Evolutionary conservation across 2,329 filamentous ascomycete species (phyloP).

Genomic region (Botrytis elliptica): DNA sequence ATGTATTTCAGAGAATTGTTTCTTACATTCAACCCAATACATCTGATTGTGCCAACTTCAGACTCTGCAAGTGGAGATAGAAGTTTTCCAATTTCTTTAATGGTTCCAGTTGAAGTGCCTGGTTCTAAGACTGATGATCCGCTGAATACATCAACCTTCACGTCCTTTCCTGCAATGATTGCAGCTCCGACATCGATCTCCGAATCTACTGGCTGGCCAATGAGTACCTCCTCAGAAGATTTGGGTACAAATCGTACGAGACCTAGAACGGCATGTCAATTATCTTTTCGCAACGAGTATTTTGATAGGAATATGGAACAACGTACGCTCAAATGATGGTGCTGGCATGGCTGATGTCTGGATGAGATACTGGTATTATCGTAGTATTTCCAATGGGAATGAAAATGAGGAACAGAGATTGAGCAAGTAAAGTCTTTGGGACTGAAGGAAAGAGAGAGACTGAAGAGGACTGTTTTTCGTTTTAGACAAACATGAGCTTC

Average conservation of each 20-base stretch:
- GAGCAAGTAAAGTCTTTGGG: not conserved
- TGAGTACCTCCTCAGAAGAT: constrained; percentile 50
- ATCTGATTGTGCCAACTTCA: constrained; percentile 49
- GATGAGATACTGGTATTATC: not conserved
- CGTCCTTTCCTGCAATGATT: constrained; percentile 54
- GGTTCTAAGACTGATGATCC: constrained; percentile 57
- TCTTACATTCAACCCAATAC: constrained; percentile 51
- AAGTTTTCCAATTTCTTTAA: constrained; percentile 45
- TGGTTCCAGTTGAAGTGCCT: constrained; percentile 50
- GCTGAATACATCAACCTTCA: constrained; percentile 55
- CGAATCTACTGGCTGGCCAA: constrained; percentile 55
- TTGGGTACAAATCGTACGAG: constrained; percentile 59
- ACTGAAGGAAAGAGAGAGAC: not conserved
- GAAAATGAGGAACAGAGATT: not conserved
- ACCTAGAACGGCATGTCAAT: constrained; percentile 42
- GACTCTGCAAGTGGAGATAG: constrained; percentile 46
- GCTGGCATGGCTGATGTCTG: constrained; percentile 18
- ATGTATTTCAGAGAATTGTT: not conserved
- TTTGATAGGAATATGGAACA: not conserved
- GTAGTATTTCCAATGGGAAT: not conserved
- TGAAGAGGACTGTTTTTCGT: constrained; percentile 1
- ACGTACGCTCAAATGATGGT: constrained; percentile 32
- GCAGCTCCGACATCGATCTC: constrained; percentile 55
- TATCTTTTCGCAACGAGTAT: not conserved
- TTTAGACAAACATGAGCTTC: not conserved